These are phyloP conservation scores for Centella asiatica DNA, from an alignment of 129 eudicot species.

Conservation along the genomic window DNA sequence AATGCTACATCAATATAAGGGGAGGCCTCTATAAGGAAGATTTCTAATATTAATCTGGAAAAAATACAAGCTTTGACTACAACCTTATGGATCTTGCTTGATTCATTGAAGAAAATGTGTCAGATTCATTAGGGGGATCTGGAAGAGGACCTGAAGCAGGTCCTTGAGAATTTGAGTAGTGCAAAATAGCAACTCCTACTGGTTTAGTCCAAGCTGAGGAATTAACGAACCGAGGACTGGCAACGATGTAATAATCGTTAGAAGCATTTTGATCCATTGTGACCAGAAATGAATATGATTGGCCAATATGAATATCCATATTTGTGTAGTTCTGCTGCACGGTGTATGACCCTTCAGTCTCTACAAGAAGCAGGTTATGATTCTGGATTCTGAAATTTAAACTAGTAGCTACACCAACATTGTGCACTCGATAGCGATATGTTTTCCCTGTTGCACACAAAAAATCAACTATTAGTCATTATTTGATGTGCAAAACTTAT, in stretches of 20 bases:
- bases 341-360: slow-evolving; percentile 96
- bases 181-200: slow-evolving; percentile 79
- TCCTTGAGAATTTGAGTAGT: slow-evolving; percentile 81
- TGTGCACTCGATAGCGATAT: slow-evolving; percentile 84
- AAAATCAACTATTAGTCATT: neutral
- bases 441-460: slow-evolving; percentile 67
- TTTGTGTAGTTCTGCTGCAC: slow-evolving; percentile 85
- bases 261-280: slow-evolving; percentile 86
- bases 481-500: slow-evolving; percentile 1
- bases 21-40: slow-evolving; percentile 18
- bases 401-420: slow-evolving; percentile 81
- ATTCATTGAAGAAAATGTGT: slow-evolving; percentile 73
- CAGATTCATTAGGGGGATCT: slow-evolving; percentile 70
- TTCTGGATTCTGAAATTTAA: slow-evolving; percentile 89
- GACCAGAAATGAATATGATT: slow-evolving; percentile 91
- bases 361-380: slow-evolving; percentile 87
- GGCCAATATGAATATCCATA: slow-evolving; percentile 99
- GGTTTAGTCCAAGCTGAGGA: slow-evolving; percentile 41
- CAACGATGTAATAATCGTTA: slow-evolving; percentile 88
- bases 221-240: slow-evolving; percentile 75
- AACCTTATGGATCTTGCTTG: slow-evolving; percentile 99
- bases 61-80: slow-evolving; percentile 21
- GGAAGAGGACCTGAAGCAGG: slow-evolving; percentile 98
- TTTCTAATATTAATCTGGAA: slow-evolving; percentile 20
- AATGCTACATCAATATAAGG: neutral